A percentile compares a stretch with the other conserved stretches of the same genome.
These are phyloP conservation scores for Clonostachys chloroleuca DNA, from an alignment of 2,329 filamentous ascomycete species.

Conservation along the genomic window DNA sequence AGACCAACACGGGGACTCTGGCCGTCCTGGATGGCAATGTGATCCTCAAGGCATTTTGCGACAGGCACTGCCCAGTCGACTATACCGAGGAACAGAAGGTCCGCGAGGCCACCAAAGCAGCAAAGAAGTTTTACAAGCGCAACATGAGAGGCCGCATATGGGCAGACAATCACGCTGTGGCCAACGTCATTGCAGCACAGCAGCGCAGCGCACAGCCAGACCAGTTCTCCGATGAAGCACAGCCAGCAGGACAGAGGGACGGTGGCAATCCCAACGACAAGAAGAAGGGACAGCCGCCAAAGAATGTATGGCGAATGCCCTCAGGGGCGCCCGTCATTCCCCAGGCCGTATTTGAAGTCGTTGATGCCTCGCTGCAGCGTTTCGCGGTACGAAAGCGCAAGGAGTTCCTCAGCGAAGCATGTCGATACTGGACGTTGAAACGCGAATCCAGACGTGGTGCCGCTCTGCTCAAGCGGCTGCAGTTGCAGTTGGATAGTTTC, in stretches of 20 bases:
- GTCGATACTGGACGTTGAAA: slow-evolving; percentile 97
- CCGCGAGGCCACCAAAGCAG: slow-evolving; percentile 72
- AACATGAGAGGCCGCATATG: slow-evolving; percentile 87
- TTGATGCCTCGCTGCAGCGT: slow-evolving; percentile 76
- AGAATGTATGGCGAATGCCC: slow-evolving; percentile 75
- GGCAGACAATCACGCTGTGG: slow-evolving; percentile 85
- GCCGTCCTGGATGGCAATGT: slow-evolving; percentile 75
- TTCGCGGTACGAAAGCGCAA: slow-evolving; percentile 82
- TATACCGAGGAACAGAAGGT: slow-evolving; percentile 86
- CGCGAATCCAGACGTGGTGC: slow-evolving; percentile 88
- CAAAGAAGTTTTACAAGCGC: slow-evolving; percentile 84
- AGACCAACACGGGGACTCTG: slow-evolving; percentile 76
- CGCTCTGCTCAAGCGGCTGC: slow-evolving; percentile 85
- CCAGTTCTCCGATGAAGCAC: slow-evolving; percentile 28
- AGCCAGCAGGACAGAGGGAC: slow-evolving; percentile 76
- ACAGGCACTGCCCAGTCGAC: slow-evolving; percentile 87
- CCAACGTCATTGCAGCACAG: slow-evolving; percentile 73
- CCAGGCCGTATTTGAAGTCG: slow-evolving; percentile 78
- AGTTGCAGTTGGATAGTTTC: slow-evolving; percentile 93
- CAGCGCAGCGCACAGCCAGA: slow-evolving; percentile 46
- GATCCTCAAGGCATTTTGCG: slow-evolving; percentile 89
- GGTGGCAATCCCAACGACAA: slow-evolving; percentile 72
- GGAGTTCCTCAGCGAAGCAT: slow-evolving; percentile 88
- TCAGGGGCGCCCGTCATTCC: slow-evolving; percentile 95
- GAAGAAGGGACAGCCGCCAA: slow-evolving; percentile 56